Percentiles rank a stretch among this genome's conserved stretches.
Evolutionary conservation across 2,329 filamentous ascomycete genomes (phyloP).

Genomic region (Colletotrichum sublineola): DNA sequence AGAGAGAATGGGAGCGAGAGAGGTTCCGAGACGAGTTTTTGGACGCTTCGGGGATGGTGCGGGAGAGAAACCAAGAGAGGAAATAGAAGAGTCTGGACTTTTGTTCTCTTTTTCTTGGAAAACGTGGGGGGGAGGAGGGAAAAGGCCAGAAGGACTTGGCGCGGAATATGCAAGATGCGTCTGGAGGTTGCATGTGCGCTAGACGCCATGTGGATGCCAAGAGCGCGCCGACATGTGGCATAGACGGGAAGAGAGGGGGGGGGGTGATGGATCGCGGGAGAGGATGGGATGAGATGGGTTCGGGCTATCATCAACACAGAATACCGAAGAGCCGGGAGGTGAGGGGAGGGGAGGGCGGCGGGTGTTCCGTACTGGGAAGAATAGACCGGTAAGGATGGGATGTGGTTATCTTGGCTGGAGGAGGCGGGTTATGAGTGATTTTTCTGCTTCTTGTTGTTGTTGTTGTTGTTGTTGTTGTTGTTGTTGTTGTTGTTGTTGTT

Average conservation of each 20-base stretch:
- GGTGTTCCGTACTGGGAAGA: neutral
- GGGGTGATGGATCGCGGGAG: neutral
- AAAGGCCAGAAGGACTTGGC: neutral
- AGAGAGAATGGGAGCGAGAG: too few species aligned
- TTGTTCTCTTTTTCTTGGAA: neutral
- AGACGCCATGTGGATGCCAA: neutral
- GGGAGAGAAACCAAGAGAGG: too few species aligned
- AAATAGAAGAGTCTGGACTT: neutral
- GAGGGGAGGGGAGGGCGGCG: too few species aligned
- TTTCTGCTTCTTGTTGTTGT: neutral
- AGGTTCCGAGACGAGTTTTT: too few species aligned
- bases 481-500: neutral
- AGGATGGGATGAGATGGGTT: neutral
- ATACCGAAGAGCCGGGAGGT: slow-evolving; percentile 2
- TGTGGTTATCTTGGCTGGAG: neutral
- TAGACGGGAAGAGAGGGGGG: neutral
- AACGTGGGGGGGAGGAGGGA: slow-evolving; percentile 13
- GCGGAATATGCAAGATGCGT: slow-evolving; percentile 38
- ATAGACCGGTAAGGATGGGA: neutral
- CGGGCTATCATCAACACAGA: slow-evolving; percentile 1
- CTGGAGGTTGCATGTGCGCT: slow-evolving; percentile 31
- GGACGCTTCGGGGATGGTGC: too few species aligned
- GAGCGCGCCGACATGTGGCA: slow-evolving; percentile 2
- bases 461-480: neutral
- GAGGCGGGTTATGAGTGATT: neutral